These are phyloP conservation scores for Artemisia annua DNA, from an alignment of 129 eudicot genomes.

Conservation along the genomic window DNA sequence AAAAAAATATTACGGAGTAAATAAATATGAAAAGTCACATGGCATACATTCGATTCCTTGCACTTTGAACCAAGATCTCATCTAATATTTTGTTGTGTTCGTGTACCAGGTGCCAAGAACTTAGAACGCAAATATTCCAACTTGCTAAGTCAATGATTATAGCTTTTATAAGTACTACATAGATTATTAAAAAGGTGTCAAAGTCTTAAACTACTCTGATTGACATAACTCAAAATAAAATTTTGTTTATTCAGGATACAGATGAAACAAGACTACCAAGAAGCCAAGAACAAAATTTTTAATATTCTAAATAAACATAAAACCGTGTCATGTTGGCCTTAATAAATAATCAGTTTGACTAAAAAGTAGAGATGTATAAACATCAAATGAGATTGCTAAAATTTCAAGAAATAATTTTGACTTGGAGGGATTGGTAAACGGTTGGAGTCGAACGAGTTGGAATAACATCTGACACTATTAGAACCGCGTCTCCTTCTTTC, in stretches of 20 bases:
- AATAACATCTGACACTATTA: constrained; percentile 62
- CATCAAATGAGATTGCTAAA: constrained; percentile 3
- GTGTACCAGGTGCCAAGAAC: not conserved
- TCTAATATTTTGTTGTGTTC: not conserved
- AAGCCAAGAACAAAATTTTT: not conserved
- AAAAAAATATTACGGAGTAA: not conserved
- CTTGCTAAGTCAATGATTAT: not conserved
- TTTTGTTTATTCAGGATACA: not conserved
- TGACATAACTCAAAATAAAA: not conserved
- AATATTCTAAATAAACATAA: not conserved
- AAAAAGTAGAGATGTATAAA: not conserved
- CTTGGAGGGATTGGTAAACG: constrained; percentile 59
- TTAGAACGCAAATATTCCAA: not conserved
- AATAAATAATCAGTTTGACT: not conserved
- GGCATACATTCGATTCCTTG: constrained; percentile 3
- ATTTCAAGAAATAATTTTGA: constrained; percentile 35
- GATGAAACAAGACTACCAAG: not conserved
- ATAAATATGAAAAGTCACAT: not conserved
- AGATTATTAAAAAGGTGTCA: not conserved
- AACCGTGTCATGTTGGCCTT: not conserved
- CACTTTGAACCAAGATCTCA: constrained; percentile 6
- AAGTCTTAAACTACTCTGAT: not conserved
- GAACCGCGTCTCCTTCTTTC: constrained; percentile 50
- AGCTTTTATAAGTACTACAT: no score
- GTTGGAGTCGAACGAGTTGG: constrained; percentile 36